Evolutionary conservation across 495 filamentous ascomycete genomes (phyloP).

Genomic region (Bathelium albidoporum): DNA sequence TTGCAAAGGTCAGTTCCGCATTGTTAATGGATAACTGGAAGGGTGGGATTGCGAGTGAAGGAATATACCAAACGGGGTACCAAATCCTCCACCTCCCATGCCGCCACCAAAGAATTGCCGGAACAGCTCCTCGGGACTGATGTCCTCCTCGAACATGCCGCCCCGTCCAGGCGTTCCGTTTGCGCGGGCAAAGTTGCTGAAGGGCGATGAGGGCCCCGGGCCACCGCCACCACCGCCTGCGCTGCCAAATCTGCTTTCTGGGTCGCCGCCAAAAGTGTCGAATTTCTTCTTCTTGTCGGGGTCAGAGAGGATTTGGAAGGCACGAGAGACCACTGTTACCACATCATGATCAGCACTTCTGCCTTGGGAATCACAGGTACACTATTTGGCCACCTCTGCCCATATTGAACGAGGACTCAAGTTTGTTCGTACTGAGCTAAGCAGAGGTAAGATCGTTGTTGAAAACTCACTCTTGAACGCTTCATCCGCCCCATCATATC

Average conservation of each 20-base stretch:
- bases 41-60: not conserved
- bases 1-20: not conserved
- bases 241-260: constrained; percentile 70
- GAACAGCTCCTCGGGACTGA: constrained; percentile 94
- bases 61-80: constrained; percentile 56
- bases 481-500: constrained; percentile 91
- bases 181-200: constrained; percentile 55
- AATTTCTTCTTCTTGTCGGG: constrained; percentile 80
- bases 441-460: too few relatives aligned
- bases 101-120: constrained; percentile 87
- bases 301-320: constrained; percentile 89
- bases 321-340: constrained; percentile 69
- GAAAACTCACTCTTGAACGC: constrained; percentile 76
- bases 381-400: too few relatives aligned
- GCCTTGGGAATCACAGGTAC: too few relatives aligned
- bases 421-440: too few relatives aligned
- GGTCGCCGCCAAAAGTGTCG: constrained; percentile 83
- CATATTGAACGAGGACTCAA: too few relatives aligned
- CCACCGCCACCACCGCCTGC: constrained; percentile 25
- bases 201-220: constrained; percentile 46
- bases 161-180: constrained; percentile 36
- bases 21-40: not conserved
- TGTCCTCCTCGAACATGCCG: constrained; percentile 73
- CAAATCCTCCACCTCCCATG: constrained; percentile 36
- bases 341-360: not conserved